These are phyloP conservation scores for Chlorociboria aeruginascens DNA, from an alignment of 495 filamentous ascomycete genomes.

Conservation along the genomic window DNA sequence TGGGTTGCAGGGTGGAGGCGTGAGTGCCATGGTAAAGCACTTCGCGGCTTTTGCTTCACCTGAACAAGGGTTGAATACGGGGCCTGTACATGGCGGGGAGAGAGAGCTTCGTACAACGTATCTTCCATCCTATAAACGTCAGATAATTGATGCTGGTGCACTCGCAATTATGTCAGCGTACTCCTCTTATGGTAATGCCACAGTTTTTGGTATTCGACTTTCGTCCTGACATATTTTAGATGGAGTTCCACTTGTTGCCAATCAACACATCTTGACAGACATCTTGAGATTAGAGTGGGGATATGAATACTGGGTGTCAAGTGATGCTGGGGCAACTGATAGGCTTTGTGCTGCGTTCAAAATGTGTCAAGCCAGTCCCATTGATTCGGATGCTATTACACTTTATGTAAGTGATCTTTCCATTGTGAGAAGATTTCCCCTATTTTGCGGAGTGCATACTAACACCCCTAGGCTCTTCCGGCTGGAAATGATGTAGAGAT, in stretches of 20 bases:
- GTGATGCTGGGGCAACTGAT: constrained; percentile 52
- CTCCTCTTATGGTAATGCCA: constrained; percentile 37
- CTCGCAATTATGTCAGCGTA: constrained; percentile 57
- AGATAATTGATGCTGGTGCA: constrained; percentile 55
- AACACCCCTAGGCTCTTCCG: constrained; percentile 32
- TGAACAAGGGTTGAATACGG: constrained; percentile 57
- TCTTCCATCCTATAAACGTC: constrained; percentile 50
- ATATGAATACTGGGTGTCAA: constrained; percentile 46
- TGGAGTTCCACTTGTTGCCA: constrained; percentile 48
- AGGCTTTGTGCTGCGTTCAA: constrained; percentile 49
- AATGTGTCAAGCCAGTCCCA: constrained; percentile 41
- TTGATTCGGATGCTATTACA: constrained; percentile 47
- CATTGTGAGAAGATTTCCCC: neutral
- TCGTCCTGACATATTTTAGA: constrained; percentile 14
- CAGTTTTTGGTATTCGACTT: no score
- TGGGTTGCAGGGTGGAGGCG: constrained; percentile 48
- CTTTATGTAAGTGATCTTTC: neutral
- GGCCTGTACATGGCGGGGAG: constrained; percentile 55
- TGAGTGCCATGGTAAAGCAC: constrained; percentile 59
- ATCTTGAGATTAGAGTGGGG: constrained; percentile 58
- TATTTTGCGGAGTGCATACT: constrained; percentile 13
- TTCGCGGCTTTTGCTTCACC: constrained; percentile 49
- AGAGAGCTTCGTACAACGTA: constrained; percentile 55
- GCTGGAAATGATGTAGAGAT: constrained; percentile 62
- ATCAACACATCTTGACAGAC: constrained; percentile 49